Evolutionary conservation across 257 asterid species (phyloP).

Genomic region (Nicotiana undulata): DNA sequence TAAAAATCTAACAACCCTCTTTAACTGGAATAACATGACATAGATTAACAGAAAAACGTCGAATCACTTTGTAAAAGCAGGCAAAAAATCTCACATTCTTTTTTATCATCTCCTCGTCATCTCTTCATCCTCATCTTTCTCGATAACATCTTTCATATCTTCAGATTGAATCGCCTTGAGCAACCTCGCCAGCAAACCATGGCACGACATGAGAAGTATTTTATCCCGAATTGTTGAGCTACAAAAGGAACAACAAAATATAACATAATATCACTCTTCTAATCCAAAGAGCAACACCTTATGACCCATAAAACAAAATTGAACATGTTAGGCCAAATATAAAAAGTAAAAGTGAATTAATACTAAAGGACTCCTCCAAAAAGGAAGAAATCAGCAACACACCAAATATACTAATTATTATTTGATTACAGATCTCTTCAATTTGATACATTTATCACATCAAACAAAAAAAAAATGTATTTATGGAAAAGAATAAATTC

Average conservation of each 20-base stretch:
- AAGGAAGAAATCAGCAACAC: too few relatives aligned
- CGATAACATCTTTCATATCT: neutral
- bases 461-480: neutral
- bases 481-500: neutral
- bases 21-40: too few relatives aligned
- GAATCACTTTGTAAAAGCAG: too few relatives aligned
- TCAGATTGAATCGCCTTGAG: neutral
- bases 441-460: neutral
- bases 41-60: neutral
- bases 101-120: too few relatives aligned
- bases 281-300: neutral
- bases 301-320: neutral
- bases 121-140: neutral
- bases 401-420: too few relatives aligned
- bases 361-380: too few relatives aligned
- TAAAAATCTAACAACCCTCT: too few relatives aligned
- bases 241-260: neutral
- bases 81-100: too few relatives aligned
- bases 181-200: constrained; percentile 9
- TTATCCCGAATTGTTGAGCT: constrained; percentile 66
- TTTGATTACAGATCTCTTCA: constrained; percentile 49
- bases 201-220: constrained; percentile 50
- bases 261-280: neutral
- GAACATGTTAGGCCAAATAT: neutral
- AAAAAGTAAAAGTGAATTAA: neutral